Percentiles rank a stretch among this genome's conserved stretches.
phyloP scores from a whole-genome alignment of 108 stramenopile genomes.

The Pseudonitzschia multistriata region DNA sequence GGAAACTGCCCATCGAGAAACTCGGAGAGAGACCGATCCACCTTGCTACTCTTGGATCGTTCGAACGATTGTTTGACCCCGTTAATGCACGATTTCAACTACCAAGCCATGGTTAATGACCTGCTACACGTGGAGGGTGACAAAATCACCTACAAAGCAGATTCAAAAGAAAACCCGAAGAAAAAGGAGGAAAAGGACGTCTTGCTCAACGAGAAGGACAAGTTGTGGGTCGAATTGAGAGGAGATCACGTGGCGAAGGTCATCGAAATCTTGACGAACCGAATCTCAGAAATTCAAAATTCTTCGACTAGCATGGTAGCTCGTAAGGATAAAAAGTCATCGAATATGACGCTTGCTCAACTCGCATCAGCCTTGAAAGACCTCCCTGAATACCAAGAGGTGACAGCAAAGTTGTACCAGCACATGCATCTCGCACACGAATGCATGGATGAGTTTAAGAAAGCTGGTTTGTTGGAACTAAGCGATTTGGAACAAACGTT shows the following conservation, averaged over 20 bases:
- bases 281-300: constrained; percentile 78
- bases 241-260: constrained; percentile 96
- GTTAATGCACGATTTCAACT: constrained; percentile 96
- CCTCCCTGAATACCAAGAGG: constrained; percentile 92
- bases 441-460: constrained; percentile 88
- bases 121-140: constrained; percentile 85
- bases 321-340: constrained; percentile 25
- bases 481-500: constrained; percentile 92
- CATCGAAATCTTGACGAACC: constrained; percentile 71
- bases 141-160: constrained; percentile 74
- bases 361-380: constrained; percentile 91
- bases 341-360: constrained; percentile 72
- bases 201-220: constrained; percentile 92
- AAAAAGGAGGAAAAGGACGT: constrained; percentile 68
- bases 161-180: constrained; percentile 42
- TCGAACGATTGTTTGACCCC: constrained; percentile 92
- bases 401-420: constrained; percentile 90
- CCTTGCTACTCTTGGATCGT: constrained; percentile 90
- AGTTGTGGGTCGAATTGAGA: constrained; percentile 93
- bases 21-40: constrained; percentile 73
- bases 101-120: constrained; percentile 97
- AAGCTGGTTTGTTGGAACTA: constrained; percentile 67
- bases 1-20: constrained; percentile 49
- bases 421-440: constrained; percentile 93
- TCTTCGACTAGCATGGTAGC: constrained; percentile 54